Evolutionary conservation across 371 early-diverging fungal genomes (phyloP), one percentile per base, ranked within the genome.

Genomic region (Zychaea mexicana): DNA sequence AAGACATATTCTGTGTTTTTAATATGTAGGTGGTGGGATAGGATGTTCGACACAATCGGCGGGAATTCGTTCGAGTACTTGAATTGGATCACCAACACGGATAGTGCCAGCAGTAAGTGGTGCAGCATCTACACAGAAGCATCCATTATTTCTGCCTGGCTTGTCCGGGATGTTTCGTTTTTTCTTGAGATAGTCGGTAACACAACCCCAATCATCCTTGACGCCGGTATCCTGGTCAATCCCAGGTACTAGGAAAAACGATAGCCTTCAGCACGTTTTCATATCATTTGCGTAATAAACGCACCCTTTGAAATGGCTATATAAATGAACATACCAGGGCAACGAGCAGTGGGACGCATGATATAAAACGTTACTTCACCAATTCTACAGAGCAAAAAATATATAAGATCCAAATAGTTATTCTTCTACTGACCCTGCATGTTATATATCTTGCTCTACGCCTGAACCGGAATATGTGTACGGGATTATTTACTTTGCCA

Each of bases 181-280:
- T 19, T 62, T 24, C 21, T 61, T 69, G 2, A 82, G 65, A 56
- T 74, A 73, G 3, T 71, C 68, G 6, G 66, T 55, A 1, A 71
- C 69, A 1, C 77, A 72, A 57, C 75, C 73, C 80, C 80, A 79
- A 4, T 15, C 33, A 52, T 78, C 79, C 61, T 78, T 82, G 36
- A 66, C 45, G 1, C 76, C 83, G 0, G 77, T 78, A 42, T 82
- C 83, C 58, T 82, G 83, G 60, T 82, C 53, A 42, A 82, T 71
- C 36, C 83, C 62, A 9, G 83, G 78, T 12, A 82, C 79, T 73
- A n/a, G n/a, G n/a, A n/a, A n/a, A n/a, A n/a, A 22, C 24, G 1
- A 36, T 19, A 46, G n/a, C 5, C n/a, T 6, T 3, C 9, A 46
- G 7, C 19, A n/a, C n/a, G 19, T 13, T 15, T 15, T 9, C 7